Evolutionary conservation across 371 early-diverging fungal species (phyloP), one percentile per base, ranked within the genome.

Genomic region (Haplosporangium sp.): DNA sequence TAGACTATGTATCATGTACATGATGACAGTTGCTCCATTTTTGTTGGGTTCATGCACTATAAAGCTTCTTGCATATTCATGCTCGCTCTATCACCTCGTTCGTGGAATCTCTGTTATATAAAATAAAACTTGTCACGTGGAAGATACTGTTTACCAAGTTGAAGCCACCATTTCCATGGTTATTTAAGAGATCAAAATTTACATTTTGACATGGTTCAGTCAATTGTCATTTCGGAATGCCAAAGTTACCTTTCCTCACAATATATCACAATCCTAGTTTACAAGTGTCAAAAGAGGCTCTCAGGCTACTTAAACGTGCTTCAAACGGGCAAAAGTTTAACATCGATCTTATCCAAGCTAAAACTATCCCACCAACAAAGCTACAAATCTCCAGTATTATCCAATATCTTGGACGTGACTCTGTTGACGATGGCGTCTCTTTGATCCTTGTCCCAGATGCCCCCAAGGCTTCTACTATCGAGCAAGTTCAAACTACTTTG

Each of bases 231-330:
- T 53, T 40, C 55, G 27, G 20, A 17, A 7, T 53, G 7, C 56
- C 65, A 55, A 81, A 65, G 52, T 61, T 70, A 17, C 84, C 85
- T 9, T 73, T 83, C 52, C 53, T 86, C 47, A 77, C 86, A 61
- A 73, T 86, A 59, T 86, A 82, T 64, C 86, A 86, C 70, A 77
- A 78, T 50, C 78, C 84, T 9, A 44, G 61, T 20, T 44, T 10
- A 55, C 20, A 42, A 15, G 27, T 20, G 8, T 72, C 72, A 1
- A 6, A 35, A 19, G 67, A 61, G 37, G 65, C 62, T 7, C 67
- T 72, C 27, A 40, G 45, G 11, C 61, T 66, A 2, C 62, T 72
- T 55, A 60, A 72, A 38, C 48, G 42, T 17, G 61, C 48, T n/a
- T 37, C 66, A 1, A 20, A 13, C 35, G 7, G 10, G 9, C 10